Conservation (phyloP, 495 filamentous ascomycete species). For the Xylaria bambusicola region DNA sequence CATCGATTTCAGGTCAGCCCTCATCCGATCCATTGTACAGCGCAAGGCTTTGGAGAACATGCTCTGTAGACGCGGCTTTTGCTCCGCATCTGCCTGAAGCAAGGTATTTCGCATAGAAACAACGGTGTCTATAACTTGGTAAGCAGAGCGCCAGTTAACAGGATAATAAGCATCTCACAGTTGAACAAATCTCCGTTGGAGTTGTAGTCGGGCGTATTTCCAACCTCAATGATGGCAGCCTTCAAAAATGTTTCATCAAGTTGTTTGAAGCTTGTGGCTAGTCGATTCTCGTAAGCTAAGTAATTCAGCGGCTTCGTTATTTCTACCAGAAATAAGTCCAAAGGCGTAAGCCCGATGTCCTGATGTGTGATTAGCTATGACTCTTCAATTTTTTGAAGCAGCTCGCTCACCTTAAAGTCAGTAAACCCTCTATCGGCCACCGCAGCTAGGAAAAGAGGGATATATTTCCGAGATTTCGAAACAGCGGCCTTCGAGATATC, state of each 20-base stretch:
- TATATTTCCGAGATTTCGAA: constrained; percentile 35
- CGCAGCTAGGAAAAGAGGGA: constrained; percentile 43
- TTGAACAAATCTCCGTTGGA: constrained; percentile 42
- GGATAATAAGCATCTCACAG: constrained; percentile 20
- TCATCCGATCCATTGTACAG: constrained; percentile 51
- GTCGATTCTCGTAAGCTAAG: constrained; percentile 44
- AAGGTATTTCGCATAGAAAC: constrained; percentile 46
- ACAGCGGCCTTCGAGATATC: constrained; percentile 32
- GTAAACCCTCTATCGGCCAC: constrained; percentile 42
- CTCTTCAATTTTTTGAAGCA: neutral
- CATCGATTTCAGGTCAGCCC: constrained; percentile 42
- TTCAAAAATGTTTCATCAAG: constrained; percentile 37
- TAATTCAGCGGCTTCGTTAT: constrained; percentile 41
- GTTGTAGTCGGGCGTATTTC: constrained; percentile 40
- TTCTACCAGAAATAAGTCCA: constrained; percentile 42
- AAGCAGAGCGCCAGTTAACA: constrained; percentile 9
- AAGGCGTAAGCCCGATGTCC: constrained; percentile 36
- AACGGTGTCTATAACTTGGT: constrained; percentile 30
- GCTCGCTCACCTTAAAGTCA: constrained; percentile 31
- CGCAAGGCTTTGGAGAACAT: constrained; percentile 41
- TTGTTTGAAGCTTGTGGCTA: constrained; percentile 40
- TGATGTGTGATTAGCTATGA: constrained; percentile 1
- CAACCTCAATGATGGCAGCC: constrained; percentile 29
- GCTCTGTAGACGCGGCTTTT: constrained; percentile 29
- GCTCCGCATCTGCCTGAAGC: constrained; percentile 24